These are phyloP conservation scores for Pseudopediastrum boryanum DNA, from an alignment of 139 green algal genomes.

Conservation along the genomic window DNA sequence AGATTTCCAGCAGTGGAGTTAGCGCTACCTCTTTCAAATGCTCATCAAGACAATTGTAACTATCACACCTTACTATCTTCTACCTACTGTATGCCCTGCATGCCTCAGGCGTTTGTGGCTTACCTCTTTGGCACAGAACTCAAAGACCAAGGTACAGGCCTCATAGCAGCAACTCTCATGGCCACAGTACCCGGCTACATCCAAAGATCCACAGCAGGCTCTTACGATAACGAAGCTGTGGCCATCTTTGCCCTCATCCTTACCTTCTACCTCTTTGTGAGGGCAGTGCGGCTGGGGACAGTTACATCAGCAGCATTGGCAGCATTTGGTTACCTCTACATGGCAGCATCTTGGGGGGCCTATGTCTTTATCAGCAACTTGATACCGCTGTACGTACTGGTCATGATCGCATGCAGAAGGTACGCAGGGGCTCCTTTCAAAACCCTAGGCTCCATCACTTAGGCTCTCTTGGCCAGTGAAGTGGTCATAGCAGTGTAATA, in stretches of 20 bases:
- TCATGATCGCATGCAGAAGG: slow-evolving; percentile 52
- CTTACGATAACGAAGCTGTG: slow-evolving; percentile 90
- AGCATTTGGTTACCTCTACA: slow-evolving; percentile 84
- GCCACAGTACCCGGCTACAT: slow-evolving; percentile 92
- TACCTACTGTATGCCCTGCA: too few species aligned
- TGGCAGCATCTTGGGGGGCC: slow-evolving; percentile 92
- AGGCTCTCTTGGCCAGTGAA: too few species aligned
- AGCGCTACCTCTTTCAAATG: too few species aligned
- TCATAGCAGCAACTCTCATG: slow-evolving; percentile 86
- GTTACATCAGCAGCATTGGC: slow-evolving; percentile 47
- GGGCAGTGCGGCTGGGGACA: slow-evolving; percentile 60
- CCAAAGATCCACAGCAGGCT: slow-evolving; percentile 84
- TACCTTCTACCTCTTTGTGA: slow-evolving; percentile 90
- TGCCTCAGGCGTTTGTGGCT: slow-evolving; percentile 55
- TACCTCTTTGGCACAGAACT: slow-evolving; percentile 74
- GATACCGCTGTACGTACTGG: slow-evolving; percentile 69
- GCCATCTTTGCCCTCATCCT: slow-evolving; percentile 93
- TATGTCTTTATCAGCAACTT: slow-evolving; percentile 94
- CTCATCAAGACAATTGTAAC: too few species aligned
- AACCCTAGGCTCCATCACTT: not conserved
- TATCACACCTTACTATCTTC: too few species aligned
- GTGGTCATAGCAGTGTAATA: too few species aligned
- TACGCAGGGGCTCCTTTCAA: slow-evolving; percentile 11
- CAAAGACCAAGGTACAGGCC: slow-evolving; percentile 60
- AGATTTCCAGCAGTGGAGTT: too few species aligned